phyloP scores from a whole-genome alignment of 1,284 basidiomycete species.

The Tremellales sp. region DNA sequence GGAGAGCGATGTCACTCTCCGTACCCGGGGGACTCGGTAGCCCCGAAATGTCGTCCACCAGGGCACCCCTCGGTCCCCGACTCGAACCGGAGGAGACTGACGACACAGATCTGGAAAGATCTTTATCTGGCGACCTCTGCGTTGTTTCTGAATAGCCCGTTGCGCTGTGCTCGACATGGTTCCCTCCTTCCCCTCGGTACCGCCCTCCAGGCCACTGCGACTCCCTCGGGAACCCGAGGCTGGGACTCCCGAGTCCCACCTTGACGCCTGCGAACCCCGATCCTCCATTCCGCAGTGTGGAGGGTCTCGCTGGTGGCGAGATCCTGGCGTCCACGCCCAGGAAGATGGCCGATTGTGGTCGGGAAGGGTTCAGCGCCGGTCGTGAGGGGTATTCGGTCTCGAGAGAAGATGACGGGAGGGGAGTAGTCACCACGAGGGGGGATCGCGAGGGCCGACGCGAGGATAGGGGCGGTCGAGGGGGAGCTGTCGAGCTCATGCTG shows the following conservation, averaged over 20 bases:
- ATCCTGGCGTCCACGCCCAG: neutral
- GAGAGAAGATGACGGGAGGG: neutral
- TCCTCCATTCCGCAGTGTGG: neutral
- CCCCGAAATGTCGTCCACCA: constrained; percentile 23
- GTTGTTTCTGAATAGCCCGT: neutral
- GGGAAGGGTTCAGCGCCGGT: neutral
- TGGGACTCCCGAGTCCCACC: constrained; percentile 7
- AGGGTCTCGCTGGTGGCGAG: neutral
- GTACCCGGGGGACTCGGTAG: constrained; percentile 34
- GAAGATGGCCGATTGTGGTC: constrained; percentile 6
- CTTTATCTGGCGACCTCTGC: neutral
- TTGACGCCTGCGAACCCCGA: constrained; percentile 1
- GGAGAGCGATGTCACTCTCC: constrained; percentile 29
- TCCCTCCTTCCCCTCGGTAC: constrained; percentile 1
- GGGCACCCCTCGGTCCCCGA: constrained; percentile 7
- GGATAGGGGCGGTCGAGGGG: constrained; percentile 3
- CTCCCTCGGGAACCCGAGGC: constrained; percentile 3
- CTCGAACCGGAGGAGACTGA: neutral
- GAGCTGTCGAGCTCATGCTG: no score
- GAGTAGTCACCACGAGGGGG: neutral
- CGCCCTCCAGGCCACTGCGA: neutral
- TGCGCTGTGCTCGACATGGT: neutral
- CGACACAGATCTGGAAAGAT: neutral
- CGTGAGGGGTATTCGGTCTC: neutral
- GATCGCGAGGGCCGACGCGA: constrained; percentile 5